Conservation (phyloP, 371 early-diverging fungal species). For the Enterocytospora artemiae region DNA sequence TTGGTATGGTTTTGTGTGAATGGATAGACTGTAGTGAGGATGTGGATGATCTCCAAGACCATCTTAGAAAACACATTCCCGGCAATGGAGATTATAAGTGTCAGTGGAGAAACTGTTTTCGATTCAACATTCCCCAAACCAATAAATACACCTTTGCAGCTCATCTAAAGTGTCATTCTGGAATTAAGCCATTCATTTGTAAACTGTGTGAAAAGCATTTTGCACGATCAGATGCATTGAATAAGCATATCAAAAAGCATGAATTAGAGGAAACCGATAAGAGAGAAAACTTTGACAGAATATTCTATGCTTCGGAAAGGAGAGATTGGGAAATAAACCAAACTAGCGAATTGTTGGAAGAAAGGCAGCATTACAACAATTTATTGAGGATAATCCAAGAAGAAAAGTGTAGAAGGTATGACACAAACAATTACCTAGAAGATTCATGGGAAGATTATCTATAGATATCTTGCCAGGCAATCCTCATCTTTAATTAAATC, state of each 20-base stretch:
- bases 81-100: slow-evolving; percentile 23
- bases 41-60: slow-evolving; percentile 21
- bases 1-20: slow-evolving; percentile 25
- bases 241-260: slow-evolving; percentile 52
- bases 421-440: neutral
- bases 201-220: slow-evolving; percentile 45
- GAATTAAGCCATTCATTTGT: slow-evolving; percentile 54
- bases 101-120: slow-evolving; percentile 45
- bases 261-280: slow-evolving; percentile 33
- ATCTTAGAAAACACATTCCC: slow-evolving; percentile 15
- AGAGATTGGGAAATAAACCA: slow-evolving; percentile 9
- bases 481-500: no score
- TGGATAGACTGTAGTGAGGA: slow-evolving; percentile 33
- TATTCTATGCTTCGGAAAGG: neutral
- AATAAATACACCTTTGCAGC: slow-evolving; percentile 41
- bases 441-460: slow-evolving; percentile 29
- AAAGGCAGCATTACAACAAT: slow-evolving; percentile 2
- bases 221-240: slow-evolving; percentile 53
- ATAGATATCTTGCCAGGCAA: no score
- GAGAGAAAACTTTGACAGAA: neutral
- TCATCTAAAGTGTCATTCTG: slow-evolving; percentile 47
- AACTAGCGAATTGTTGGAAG: neutral
- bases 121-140: slow-evolving; percentile 26
- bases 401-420: slow-evolving; percentile 4
- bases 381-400: slow-evolving; percentile 10